phyloP scores from a whole-genome alignment of 331 rosid species.

The Quercus phellos region DNA sequence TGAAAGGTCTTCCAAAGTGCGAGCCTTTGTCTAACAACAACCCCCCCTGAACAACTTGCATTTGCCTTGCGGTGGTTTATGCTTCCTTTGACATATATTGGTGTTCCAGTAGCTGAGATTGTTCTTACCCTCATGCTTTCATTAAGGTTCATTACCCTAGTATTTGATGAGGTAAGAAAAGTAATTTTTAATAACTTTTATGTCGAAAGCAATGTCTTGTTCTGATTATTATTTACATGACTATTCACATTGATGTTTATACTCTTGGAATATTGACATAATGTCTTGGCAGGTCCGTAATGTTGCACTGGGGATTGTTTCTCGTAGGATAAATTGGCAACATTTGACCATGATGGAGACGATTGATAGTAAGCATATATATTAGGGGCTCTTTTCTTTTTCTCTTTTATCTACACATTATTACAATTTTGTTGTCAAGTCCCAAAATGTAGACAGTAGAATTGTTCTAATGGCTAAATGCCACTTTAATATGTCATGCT shows the following conservation, averaged over 20 bases:
- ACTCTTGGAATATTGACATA: conserved; percentile 5
- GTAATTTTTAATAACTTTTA: neutral
- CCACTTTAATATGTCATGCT: neutral
- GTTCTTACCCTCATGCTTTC: conserved; percentile 88
- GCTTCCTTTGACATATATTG: conserved; percentile 71
- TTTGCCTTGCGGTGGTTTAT: conserved; percentile 85
- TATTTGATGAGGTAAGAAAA: conserved; percentile 84
- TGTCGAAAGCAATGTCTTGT: neutral
- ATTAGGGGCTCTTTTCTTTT: conserved; percentile 3
- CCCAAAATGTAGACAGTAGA: too few species aligned
- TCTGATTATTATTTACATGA: neutral
- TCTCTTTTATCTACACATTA: too few species aligned
- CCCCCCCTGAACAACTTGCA: conserved; percentile 92
- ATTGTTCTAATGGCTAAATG: neutral
- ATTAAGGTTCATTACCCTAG: conserved; percentile 82
- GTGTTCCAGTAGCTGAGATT: conserved; percentile 90
- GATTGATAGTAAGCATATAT: conserved; percentile 60
- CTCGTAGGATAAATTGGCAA: conserved; percentile 89
- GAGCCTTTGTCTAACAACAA: conserved; percentile 91
- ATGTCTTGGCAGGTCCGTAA: conserved; percentile 71
- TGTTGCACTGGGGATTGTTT: conserved; percentile 83
- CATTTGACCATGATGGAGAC: conserved; percentile 77
- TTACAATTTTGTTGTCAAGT: too few species aligned
- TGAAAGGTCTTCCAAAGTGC: conserved; percentile 96
- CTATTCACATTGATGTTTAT: neutral